Percentiles rank a stretch among this genome's conserved stretches.
Evolutionary conservation across 108 stramenopile genomes (phyloP).

Genomic region (Skeletonema potamos): DNA sequence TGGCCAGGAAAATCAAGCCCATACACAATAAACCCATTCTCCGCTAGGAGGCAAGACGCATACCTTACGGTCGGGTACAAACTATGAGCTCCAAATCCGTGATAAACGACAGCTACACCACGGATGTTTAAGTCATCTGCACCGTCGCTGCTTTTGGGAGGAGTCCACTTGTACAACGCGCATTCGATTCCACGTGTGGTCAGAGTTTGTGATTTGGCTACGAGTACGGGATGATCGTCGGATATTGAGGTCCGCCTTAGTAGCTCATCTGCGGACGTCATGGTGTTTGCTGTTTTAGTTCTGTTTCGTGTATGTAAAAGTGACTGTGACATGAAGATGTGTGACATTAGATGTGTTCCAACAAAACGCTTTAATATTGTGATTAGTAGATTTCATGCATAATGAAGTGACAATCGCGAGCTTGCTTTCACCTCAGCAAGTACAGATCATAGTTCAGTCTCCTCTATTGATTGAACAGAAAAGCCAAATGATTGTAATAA

Average conservation of each 20-base stretch:
- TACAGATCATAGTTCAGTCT: no score
- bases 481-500: conserved; percentile 19
- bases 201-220: conserved; percentile 15
- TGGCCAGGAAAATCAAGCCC: conserved; percentile 78
- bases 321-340: no score
- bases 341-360: no score
- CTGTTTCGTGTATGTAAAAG: no score
- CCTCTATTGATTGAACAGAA: neutral
- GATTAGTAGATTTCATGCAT: no score
- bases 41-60: conserved; percentile 68
- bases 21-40: conserved; percentile 56
- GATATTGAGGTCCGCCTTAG: neutral
- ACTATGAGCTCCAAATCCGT: conserved; percentile 82
- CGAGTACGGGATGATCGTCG: conserved; percentile 2
- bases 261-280: neutral
- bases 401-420: no score
- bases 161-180: conserved; percentile 52
- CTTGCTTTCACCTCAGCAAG: neutral
- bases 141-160: conserved; percentile 1
- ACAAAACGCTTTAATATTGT: no score
- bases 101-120: conserved; percentile 70
- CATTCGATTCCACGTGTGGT: conserved; percentile 54
- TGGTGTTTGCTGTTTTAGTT: neutral
- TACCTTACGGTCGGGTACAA: conserved; percentile 78
- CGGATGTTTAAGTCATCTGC: conserved; percentile 8